Evolutionary conservation across 495 filamentous ascomycete genomes (phyloP).

Genomic region (Aspergillus nanangensis): DNA sequence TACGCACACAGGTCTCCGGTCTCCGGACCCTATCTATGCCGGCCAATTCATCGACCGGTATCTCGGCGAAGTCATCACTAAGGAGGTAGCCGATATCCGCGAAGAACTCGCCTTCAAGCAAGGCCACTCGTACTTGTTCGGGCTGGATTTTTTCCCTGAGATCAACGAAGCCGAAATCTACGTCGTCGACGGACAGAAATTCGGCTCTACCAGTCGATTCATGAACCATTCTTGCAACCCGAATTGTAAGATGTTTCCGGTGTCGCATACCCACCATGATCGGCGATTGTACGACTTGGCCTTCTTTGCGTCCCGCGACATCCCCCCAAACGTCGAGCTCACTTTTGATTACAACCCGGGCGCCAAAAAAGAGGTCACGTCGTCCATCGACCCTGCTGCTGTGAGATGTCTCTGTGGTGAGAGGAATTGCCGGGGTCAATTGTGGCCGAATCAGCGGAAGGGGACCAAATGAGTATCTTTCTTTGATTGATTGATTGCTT

Average conservation of each 20-base stretch:
- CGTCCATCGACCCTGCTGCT: slow-evolving; percentile 47
- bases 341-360: slow-evolving; percentile 78
- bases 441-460: slow-evolving; percentile 54
- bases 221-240: slow-evolving; percentile 68
- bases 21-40: slow-evolving; percentile 57
- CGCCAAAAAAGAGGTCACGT: slow-evolving; percentile 45
- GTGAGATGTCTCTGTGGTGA: slow-evolving; percentile 67
- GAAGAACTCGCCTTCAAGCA: slow-evolving; percentile 43
- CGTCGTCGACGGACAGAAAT: slow-evolving; percentile 55
- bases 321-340: slow-evolving; percentile 66
- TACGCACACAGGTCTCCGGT: slow-evolving; percentile 56
- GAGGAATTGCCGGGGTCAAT: slow-evolving; percentile 58
- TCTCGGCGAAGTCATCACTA: slow-evolving; percentile 81
- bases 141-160: slow-evolving; percentile 66
- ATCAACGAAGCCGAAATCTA: slow-evolving; percentile 42
- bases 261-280: slow-evolving; percentile 73
- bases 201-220: slow-evolving; percentile 55
- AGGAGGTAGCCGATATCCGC: slow-evolving; percentile 60
- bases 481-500: not conserved
- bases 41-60: slow-evolving; percentile 91
- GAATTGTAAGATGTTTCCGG: slow-evolving; percentile 77
- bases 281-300: slow-evolving; percentile 78
- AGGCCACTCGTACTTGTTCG: slow-evolving; percentile 68
- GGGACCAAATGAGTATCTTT: slow-evolving; percentile 12
- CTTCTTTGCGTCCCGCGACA: slow-evolving; percentile 72